Evolutionary conservation across 768 basidiomycete species (phyloP).

Genomic region (Clathrus columnatus): DNA sequence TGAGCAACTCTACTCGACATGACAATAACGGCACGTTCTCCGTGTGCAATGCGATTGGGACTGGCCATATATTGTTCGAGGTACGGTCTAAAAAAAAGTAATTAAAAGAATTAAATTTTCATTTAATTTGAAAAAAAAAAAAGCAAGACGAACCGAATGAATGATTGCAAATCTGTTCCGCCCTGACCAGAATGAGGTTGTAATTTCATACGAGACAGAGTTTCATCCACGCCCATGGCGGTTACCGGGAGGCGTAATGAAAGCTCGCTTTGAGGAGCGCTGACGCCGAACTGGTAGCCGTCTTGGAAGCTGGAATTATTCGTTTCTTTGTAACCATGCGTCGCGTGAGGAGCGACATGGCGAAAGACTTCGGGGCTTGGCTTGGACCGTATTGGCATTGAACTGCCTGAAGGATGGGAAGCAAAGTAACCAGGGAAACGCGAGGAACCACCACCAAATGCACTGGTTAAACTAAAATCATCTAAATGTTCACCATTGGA

Average conservation of each 20-base stretch:
- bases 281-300: slow-evolving; percentile 36
- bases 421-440: slow-evolving; percentile 44
- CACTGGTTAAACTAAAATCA: slow-evolving; percentile 47
- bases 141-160: slow-evolving; percentile 51
- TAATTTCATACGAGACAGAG: slow-evolving; percentile 56
- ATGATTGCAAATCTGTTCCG: slow-evolving; percentile 66
- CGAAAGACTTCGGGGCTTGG: slow-evolving; percentile 51
- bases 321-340: slow-evolving; percentile 39
- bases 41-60: slow-evolving; percentile 78
- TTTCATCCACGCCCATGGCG: slow-evolving; percentile 40
- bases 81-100: slow-evolving; percentile 46
- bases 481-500: slow-evolving; percentile 53
- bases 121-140: background rate
- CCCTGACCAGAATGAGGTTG: slow-evolving; percentile 48
- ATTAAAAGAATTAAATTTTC: slow-evolving; percentile 16
- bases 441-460: slow-evolving; percentile 33
- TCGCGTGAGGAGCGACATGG: slow-evolving; percentile 63
- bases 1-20: slow-evolving; percentile 98
- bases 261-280: slow-evolving; percentile 46
- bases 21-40: slow-evolving; percentile 89
- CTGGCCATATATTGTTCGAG: slow-evolving; percentile 80
- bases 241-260: slow-evolving; percentile 45
- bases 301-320: slow-evolving; percentile 4
- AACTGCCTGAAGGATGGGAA: slow-evolving; percentile 31
- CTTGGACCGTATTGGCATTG: slow-evolving; percentile 42